These are phyloP conservation scores for Scortechinia acanthostroma DNA, from an alignment of 2,329 filamentous ascomycete genomes.

Conservation along the genomic window DNA sequence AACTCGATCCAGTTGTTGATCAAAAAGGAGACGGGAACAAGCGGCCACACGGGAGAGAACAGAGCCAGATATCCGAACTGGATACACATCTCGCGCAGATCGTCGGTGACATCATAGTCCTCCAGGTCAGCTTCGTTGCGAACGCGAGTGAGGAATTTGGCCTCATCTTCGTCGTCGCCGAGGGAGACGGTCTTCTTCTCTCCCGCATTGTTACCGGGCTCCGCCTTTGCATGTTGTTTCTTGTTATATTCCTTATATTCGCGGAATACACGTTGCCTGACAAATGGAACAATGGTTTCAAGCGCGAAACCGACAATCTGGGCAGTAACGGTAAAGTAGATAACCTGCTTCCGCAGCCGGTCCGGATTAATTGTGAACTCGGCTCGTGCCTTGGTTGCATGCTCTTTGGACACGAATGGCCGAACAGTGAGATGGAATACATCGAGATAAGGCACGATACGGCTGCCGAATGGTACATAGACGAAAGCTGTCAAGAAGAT, in stretches of 20 bases:
- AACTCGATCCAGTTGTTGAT: constrained; percentile 75
- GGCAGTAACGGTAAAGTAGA: constrained; percentile 58
- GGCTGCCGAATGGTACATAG: constrained; percentile 54
- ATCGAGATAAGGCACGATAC: constrained; percentile 56
- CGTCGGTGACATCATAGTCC: constrained; percentile 53
- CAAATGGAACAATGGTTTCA: constrained; percentile 51
- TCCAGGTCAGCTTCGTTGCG: constrained; percentile 52
- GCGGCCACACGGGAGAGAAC: constrained; percentile 58
- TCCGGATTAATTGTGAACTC: constrained; percentile 48
- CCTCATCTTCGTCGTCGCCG: constrained; percentile 44
- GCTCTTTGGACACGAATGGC: constrained; percentile 40
- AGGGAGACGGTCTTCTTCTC: constrained; percentile 11
- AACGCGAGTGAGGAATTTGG: constrained; percentile 47
- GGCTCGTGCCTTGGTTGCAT: constrained; percentile 7
- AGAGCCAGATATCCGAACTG: constrained; percentile 57
- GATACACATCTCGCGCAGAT: constrained; percentile 56
- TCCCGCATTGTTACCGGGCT: constrained; percentile 23
- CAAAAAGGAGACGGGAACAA: constrained; percentile 65
- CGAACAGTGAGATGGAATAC: constrained; percentile 45
- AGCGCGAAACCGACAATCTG: constrained; percentile 53
- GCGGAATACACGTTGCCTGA: constrained; percentile 46
- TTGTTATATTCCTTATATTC: constrained; percentile 12
- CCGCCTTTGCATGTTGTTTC: constrained; percentile 12
- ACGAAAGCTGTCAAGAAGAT: constrained; percentile 59
- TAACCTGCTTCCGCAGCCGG: constrained; percentile 53